These are phyloP conservation scores for Pilatotrama ljubarskyi DNA, from an alignment of 768 basidiomycete species.

Conservation along the genomic window DNA sequence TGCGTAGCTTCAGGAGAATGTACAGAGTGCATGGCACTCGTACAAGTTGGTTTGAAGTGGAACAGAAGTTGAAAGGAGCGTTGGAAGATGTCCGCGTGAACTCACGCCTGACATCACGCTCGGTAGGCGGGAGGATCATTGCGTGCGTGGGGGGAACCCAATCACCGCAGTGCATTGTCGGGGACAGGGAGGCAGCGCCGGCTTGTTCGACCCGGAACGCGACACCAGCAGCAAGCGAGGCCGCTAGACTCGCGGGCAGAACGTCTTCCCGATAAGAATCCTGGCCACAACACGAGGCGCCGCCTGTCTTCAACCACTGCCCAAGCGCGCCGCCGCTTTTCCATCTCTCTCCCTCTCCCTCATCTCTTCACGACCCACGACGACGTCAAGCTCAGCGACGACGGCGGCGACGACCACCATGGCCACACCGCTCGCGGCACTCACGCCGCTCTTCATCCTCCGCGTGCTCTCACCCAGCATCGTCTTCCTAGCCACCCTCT, in stretches of 20 bases:
- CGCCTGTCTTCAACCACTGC: constrained; percentile 13
- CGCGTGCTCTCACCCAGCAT: constrained; percentile 69
- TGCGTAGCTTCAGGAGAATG: neutral
- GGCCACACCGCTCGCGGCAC: constrained; percentile 23
- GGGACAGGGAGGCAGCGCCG: constrained; percentile 3
- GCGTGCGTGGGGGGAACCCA: neutral
- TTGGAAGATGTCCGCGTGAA: neutral
- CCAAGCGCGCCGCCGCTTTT: constrained; percentile 14
- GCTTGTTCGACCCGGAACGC: constrained; percentile 13
- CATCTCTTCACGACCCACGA: constrained; percentile 28
- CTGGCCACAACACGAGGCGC: constrained; percentile 21
- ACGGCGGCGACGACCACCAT: constrained; percentile 31
- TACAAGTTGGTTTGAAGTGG: neutral
- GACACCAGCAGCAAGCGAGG: constrained; percentile 16
- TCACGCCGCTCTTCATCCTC: constrained; percentile 50
- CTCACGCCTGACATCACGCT: constrained; percentile 16
- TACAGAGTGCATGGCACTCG: neutral
- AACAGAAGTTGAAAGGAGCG: neutral
- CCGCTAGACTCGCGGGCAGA: constrained; percentile 14
- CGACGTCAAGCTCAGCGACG: constrained; percentile 36
- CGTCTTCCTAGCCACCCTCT: constrained; percentile 60
- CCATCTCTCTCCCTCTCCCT: constrained; percentile 27
- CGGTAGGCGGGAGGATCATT: constrained; percentile 6
- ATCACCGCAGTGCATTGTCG: neutral
- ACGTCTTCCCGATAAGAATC: constrained; percentile 22